Evolutionary conservation across 2,329 filamentous ascomycete genomes (phyloP), one percentile per base, ranked within the genome.

Genomic region (Cladosporium velox): DNA sequence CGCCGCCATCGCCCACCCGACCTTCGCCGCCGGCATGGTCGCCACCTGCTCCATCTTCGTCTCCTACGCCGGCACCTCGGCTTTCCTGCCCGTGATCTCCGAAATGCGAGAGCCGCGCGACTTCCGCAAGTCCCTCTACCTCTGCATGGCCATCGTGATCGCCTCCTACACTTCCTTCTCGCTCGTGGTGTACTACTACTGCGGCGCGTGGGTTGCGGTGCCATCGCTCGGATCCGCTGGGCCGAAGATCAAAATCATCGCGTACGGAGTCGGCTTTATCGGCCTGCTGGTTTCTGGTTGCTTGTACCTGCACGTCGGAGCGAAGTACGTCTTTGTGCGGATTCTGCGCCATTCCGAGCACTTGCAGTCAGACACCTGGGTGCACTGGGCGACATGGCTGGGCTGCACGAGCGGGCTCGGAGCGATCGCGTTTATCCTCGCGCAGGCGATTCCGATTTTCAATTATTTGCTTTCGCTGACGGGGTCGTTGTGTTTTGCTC

Each of bases 41-140:
- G 85, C 86, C 47, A 81, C 83, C 0, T 80, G 81, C 1, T 87
- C 85, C 2, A 88, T 90, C 68, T 87, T 89, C 76, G 83, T 85
- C 65, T 86, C 85, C 2, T 83, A 82, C 7, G 84, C 86, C 0
- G 85, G 84, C 21, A 88, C 86, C 0, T 85, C 83, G 0, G 85
- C 86, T 1, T 90, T 89, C 71, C 77, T 90, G 1, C 86, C 87
- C 4, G 85, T 90, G 66, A 89, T 90, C 63, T 85, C 84, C 0
- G 88, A 90, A 77, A 90, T 90, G 87, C 80, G 78, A 51, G 80
- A 82, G 34, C 87, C 87, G 0, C 79, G 79, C 24, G 85, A 88
- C 69, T 90, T 85, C 74, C 82, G 81, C 67, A 88, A 88, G 74
- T 83, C 87, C 0, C 79, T 89, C 0, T 88, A 83, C 71, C 75